These are phyloP conservation scores for Pyrenophora graminea DNA, from an alignment of 2,329 filamentous ascomycete species.

Conservation along the genomic window DNA sequence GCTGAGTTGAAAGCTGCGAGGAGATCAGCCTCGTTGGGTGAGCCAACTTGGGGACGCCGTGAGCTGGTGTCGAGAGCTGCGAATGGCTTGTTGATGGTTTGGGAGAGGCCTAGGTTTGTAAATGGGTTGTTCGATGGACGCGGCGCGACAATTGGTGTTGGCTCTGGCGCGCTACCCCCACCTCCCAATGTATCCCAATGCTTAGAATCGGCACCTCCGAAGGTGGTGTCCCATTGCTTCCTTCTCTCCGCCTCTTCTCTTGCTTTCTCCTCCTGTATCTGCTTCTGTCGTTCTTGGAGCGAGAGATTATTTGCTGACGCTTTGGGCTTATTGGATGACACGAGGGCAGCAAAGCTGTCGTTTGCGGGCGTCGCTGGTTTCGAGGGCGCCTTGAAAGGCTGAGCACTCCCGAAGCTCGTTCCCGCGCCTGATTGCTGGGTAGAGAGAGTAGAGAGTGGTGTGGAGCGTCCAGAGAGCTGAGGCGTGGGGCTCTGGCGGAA, in stretches of 20 bases:
- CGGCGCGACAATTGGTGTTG: conserved; percentile 35
- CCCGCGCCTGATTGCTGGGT: conserved; percentile 48
- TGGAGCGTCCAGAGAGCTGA: conserved; percentile 48
- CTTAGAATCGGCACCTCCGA: conserved; percentile 67
- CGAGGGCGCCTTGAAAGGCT: conserved; percentile 52
- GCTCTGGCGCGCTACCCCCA: conserved; percentile 54
- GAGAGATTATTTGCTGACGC: conserved; percentile 71
- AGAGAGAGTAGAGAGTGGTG: conserved; percentile 43
- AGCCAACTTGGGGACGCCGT: conserved; percentile 32
- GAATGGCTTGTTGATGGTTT: conserved; percentile 47
- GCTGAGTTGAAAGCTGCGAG: conserved; percentile 65
- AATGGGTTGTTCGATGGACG: conserved; percentile 29
- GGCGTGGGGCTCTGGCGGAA: conserved; percentile 46
- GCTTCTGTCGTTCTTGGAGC: conserved; percentile 66
- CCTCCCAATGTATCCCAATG: conserved; percentile 76
- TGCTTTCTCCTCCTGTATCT: conserved; percentile 76
- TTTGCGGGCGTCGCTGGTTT: conserved; percentile 58
- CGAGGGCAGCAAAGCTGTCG: conserved; percentile 79
- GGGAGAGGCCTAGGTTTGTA: conserved; percentile 35
- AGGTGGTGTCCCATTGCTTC: conserved; percentile 74
- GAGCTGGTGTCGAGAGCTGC: conserved; percentile 39
- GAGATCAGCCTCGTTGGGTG: conserved; percentile 60
- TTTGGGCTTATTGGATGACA: conserved; percentile 63
- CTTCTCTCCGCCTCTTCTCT: conserved; percentile 75
- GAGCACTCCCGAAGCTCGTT: conserved; percentile 36